Conservation (phyloP, 2,329 filamentous ascomycete genomes). For the Fusarium avenaceum region DNA sequence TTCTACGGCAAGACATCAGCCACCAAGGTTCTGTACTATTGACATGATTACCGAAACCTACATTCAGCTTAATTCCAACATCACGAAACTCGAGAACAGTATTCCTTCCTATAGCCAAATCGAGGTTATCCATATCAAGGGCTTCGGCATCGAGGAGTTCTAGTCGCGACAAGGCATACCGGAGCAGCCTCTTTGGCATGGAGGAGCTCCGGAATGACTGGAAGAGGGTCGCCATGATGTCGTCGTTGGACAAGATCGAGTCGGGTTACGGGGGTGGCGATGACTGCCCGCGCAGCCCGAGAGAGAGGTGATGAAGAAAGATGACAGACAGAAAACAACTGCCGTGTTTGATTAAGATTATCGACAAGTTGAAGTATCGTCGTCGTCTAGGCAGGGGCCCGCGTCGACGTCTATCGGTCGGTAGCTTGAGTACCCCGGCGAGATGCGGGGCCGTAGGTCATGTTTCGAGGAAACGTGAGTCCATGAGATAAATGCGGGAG, state of each 20-base stretch:
- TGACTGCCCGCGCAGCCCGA: slow-evolving; percentile 40
- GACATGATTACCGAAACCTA: slow-evolving; percentile 53
- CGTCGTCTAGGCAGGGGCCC: slow-evolving; percentile 29
- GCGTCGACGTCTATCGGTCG: slow-evolving; percentile 49
- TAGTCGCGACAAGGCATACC: slow-evolving; percentile 85
- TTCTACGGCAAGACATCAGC: slow-evolving; percentile 68
- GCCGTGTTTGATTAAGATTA: slow-evolving; percentile 22
- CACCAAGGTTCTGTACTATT: slow-evolving; percentile 16
- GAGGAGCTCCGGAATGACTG: slow-evolving; percentile 74
- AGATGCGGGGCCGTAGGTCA: slow-evolving; percentile 54
- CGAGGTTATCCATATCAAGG: slow-evolving; percentile 86
- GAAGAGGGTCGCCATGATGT: slow-evolving; percentile 78
- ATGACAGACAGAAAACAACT: slow-evolving; percentile 10
- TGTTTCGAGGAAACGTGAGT: slow-evolving; percentile 47
- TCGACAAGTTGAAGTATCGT: slow-evolving; percentile 20
- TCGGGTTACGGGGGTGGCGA: slow-evolving; percentile 26
- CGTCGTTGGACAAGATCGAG: slow-evolving; percentile 22
- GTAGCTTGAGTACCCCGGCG: slow-evolving; percentile 52
- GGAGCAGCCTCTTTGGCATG: slow-evolving; percentile 89
- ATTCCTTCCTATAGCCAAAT: slow-evolving; percentile 84
- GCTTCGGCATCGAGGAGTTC: slow-evolving; percentile 91
- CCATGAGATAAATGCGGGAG: slow-evolving; percentile 34
- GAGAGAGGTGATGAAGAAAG: slow-evolving; percentile 9
- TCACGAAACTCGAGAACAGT: slow-evolving; percentile 89
- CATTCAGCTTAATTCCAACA: slow-evolving; percentile 84